Base-by-base conservation (phyloP, 129 eudicot species). In the Lactuca saligna region DNA sequence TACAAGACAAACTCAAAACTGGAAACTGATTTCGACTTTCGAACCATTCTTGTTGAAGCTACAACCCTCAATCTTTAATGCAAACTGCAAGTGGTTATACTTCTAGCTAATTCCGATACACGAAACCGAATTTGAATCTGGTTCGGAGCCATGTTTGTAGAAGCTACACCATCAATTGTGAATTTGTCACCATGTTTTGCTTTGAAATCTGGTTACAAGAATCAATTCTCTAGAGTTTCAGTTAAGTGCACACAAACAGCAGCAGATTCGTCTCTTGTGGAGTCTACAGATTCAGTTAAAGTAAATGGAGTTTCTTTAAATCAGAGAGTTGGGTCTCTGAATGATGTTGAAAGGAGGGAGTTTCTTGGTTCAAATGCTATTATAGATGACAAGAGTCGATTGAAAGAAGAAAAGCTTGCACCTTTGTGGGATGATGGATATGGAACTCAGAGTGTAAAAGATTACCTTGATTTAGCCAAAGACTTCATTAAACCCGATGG, bases 391-490 rank as follows among this genome's bases (percentile, higher is more conserved):
- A 69, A 67, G 33, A 65, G 72, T 51, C 63, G 48, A 11, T 56
- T 57, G 78, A 54, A 37, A 44, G 35, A 69, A 67, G 80, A 79
- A 48, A 77, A 83, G 70, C 71, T 94, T 80, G 90, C 87, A 63
- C 73, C 86, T 66, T 77, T 87, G 59, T 94, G 97, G 97, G 97
- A 94, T 80, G 99, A 94, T 78, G 97, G 99, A 15, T 89, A 75
- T 85, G 99, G 96, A 32, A 77, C 79, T 61, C 76, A 70, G 51
- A 89, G 76, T 70, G 95, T 94, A 75, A 87, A 89, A 71, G 97
- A 94, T 75, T 94, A 89, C 72, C 79, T 89, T 79, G 97, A 94
- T 74, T 66, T 68, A 48, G 83, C 88, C 0, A 61, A 70, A 9
- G 96, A 94, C 15, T 55, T 94, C 1, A 82, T 85, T 35, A 89